These are phyloP conservation scores for Sambucus nigra DNA, from an alignment of 129 eudicot species.

Conservation along the genomic window DNA sequence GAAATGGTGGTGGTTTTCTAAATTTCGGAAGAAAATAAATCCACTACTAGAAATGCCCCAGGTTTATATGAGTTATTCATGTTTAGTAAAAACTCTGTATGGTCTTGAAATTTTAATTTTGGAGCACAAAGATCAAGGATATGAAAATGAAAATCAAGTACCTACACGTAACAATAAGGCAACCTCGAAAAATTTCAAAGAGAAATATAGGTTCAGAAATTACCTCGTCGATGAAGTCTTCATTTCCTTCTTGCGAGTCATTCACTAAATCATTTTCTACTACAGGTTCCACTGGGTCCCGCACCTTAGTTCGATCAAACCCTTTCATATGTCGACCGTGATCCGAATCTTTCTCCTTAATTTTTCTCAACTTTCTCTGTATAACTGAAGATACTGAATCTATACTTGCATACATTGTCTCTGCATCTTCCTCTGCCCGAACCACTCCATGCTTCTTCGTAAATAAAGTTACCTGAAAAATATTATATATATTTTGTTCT, in stretches of 20 bases:
- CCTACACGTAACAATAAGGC: background rate
- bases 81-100: too few relatives aligned
- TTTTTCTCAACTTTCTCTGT: slow-evolving; percentile 79
- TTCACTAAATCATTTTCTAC: slow-evolving; percentile 33
- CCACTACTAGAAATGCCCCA: too few relatives aligned
- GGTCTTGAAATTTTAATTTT: too few relatives aligned
- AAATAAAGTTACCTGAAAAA: slow-evolving; percentile 57
- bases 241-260: slow-evolving; percentile 38
- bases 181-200: background rate
- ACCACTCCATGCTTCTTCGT: slow-evolving; percentile 88
- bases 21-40: too few relatives aligned
- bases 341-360: slow-evolving; percentile 86
- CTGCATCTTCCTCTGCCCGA: slow-evolving; percentile 84
- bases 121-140: background rate
- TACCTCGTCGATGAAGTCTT: slow-evolving; percentile 42
- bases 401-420: slow-evolving; percentile 60
- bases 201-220: slow-evolving; percentile 13
- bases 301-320: slow-evolving; percentile 34
- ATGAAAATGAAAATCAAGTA: slow-evolving; percentile 1
- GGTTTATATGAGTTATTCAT: too few relatives aligned
- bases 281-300: slow-evolving; percentile 32
- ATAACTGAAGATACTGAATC: slow-evolving; percentile 69
- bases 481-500: too few relatives aligned
- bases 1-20: too few relatives aligned
- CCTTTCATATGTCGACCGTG: slow-evolving; percentile 90